These are phyloP conservation scores for Hericium erinaceus DNA, from an alignment of 768 basidiomycete genomes.

Conservation along the genomic window DNA sequence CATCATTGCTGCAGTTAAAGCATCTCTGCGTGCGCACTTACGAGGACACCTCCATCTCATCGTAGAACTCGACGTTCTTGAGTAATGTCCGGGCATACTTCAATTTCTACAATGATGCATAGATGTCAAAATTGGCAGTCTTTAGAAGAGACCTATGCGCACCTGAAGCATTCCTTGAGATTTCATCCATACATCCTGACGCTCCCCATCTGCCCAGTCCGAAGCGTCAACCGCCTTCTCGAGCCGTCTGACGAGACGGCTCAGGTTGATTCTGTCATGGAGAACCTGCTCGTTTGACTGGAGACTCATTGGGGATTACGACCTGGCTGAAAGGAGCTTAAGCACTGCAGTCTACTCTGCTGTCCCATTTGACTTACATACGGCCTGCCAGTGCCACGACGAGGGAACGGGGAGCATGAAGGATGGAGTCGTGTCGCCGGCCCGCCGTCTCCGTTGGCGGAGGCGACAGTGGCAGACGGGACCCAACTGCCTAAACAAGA, in stretches of 20 bases:
- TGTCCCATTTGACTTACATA: no score
- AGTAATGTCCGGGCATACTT: constrained; percentile 5
- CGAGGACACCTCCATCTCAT: constrained; percentile 4
- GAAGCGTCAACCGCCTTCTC: constrained; percentile 40
- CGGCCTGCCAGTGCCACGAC: no score
- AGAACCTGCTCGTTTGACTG: constrained; percentile 13
- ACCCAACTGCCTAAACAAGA: no score
- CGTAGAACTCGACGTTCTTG: constrained; percentile 2
- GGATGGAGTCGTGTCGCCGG: no score
- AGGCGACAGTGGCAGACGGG: no score
- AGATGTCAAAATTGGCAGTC: neutral
- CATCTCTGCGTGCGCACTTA: neutral
- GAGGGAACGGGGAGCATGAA: no score
- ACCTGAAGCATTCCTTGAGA: constrained; percentile 52
- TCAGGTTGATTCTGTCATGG: constrained; percentile 65
- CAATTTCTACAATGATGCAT: constrained; percentile 3
- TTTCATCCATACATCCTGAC: constrained; percentile 41
- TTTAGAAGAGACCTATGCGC: constrained; percentile 7
- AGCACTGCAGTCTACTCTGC: no score
- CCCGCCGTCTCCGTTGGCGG: no score
- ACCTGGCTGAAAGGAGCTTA: no score
- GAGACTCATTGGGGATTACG: neutral
- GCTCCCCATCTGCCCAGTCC: constrained; percentile 29
- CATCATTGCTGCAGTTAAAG: neutral
- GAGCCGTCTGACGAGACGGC: constrained; percentile 48